A percentile compares a stretch with the other conserved stretches of the same genome.
Conservation (phyloP, 176 grass and related monocot genomes). For the Themeda triandra region DNA sequence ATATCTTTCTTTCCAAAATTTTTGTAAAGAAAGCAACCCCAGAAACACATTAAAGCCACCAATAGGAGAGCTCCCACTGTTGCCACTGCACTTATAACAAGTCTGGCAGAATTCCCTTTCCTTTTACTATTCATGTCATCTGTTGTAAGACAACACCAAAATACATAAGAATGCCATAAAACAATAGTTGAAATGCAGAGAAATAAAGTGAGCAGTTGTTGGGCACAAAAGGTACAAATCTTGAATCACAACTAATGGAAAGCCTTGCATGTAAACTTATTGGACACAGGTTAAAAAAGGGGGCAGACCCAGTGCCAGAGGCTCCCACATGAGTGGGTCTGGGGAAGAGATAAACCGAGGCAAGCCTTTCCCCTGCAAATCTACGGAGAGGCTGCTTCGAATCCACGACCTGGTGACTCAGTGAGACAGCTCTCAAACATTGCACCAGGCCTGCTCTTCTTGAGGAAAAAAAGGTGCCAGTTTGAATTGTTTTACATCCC, state of each 20-base stretch:
- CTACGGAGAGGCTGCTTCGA: too few relatives aligned
- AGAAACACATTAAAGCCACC: slow-evolving; percentile 99
- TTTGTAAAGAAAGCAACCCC: slow-evolving; percentile 99
- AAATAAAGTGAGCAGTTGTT: neutral
- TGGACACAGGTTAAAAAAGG: neutral
- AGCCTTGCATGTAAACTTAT: slow-evolving; percentile 9
- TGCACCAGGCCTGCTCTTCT: neutral
- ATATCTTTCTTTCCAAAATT: slow-evolving; percentile 94
- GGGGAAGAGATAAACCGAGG: too few relatives aligned
- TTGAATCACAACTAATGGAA: neutral
- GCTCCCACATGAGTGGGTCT: too few relatives aligned
- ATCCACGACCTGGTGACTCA: too few relatives aligned
- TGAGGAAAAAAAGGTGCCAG: neutral
- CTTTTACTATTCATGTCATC: slow-evolving; percentile 46
- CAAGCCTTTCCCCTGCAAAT: too few relatives aligned
- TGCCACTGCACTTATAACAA: slow-evolving; percentile 98
- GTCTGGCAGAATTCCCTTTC: slow-evolving; percentile 73
- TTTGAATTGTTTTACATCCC: neutral
- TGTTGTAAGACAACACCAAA: slow-evolving; percentile 32
- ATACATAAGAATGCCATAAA: slow-evolving; percentile 19
- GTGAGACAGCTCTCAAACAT: too few relatives aligned
- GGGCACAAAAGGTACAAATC: neutral
- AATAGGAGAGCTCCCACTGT: slow-evolving; percentile 91
- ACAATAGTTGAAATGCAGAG: neutral
- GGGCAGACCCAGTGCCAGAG: too few relatives aligned